These are phyloP conservation scores for Cryphonectria parasitica DNA, from an alignment of 2,329 filamentous ascomycete genomes.

Conservation along the genomic window DNA sequence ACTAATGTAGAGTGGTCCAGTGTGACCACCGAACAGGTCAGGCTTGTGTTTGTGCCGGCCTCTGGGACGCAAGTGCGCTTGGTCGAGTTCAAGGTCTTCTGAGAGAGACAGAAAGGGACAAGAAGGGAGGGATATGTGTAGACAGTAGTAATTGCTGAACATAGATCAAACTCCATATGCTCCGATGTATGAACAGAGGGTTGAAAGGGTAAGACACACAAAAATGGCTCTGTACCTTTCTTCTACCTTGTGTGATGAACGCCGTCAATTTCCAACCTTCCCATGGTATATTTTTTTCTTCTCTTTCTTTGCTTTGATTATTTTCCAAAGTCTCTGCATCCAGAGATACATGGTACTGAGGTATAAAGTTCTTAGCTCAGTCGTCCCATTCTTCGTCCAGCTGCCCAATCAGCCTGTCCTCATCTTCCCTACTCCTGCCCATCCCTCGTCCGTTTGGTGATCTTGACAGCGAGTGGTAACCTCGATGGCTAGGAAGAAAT, in stretches of 20 bases:
- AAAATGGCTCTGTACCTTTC: not conserved
- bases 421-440: conserved; percentile 68
- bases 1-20: conserved; percentile 39
- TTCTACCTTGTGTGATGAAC: not conserved
- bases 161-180: not conserved
- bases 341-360: not conserved
- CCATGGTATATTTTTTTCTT: not conserved
- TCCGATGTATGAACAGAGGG: not conserved
- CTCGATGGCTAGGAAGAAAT: conserved; percentile 65
- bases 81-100: conserved; percentile 44
- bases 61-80: conserved; percentile 39
- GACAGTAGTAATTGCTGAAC: not conserved
- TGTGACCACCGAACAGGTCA: conserved; percentile 35
- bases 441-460: conserved; percentile 52
- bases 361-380: conserved; percentile 39
- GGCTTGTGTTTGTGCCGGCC: conserved; percentile 40
- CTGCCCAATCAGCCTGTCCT: conserved; percentile 93
- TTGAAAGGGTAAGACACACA: not conserved
- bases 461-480: conserved; percentile 67
- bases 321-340: not conserved
- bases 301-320: too few relatives aligned
- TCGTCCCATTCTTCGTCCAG: conserved; percentile 98
- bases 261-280: not conserved
- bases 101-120: not conserved
- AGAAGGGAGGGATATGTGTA: not conserved